Conservation (phyloP, 116 monocot genomes). For the Cymodocea nodosa region DNA sequence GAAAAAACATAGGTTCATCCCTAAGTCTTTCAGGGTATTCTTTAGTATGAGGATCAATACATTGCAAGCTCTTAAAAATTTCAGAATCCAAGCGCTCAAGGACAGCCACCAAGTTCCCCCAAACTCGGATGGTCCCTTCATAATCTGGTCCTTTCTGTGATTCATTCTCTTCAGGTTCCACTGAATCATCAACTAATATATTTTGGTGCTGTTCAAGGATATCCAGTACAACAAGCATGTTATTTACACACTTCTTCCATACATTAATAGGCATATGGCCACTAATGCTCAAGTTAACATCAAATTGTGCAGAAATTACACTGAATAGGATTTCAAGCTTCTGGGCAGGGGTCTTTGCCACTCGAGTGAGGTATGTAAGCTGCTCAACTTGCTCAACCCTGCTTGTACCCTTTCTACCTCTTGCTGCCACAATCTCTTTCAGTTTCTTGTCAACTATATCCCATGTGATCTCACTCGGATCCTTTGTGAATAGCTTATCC, state of each 20-base stretch:
- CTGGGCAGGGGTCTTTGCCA: constrained; percentile 95
- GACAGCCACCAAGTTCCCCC: constrained; percentile 75
- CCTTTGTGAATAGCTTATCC: constrained; percentile 75
- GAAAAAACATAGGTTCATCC: constrained; percentile 80
- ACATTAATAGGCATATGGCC: constrained; percentile 78
- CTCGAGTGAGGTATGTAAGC: constrained; percentile 72
- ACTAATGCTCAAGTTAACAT: constrained; percentile 82
- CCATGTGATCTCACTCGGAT: constrained; percentile 89
- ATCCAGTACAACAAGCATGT: constrained; percentile 74
- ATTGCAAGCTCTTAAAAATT: constrained; percentile 88
- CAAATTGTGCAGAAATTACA: constrained; percentile 88
- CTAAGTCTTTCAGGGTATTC: constrained; percentile 87
- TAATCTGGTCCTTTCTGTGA: constrained; percentile 63
- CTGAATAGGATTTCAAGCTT: constrained; percentile 75
- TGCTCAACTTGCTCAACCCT: constrained; percentile 92
- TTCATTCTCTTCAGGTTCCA: constrained; percentile 69
- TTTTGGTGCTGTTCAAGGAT: constrained; percentile 69
- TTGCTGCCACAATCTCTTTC: constrained; percentile 75
- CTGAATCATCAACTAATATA: constrained; percentile 62
- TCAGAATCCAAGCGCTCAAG: constrained; percentile 80
- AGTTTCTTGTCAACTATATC: constrained; percentile 77
- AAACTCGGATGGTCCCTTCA: constrained; percentile 59
- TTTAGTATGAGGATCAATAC: constrained; percentile 82
- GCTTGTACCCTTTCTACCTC: constrained; percentile 91
- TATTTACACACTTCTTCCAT: constrained; percentile 75